Base-by-base conservation (phyloP, 2,329 filamentous ascomycete species). In the Metarhizium anisopliae region DNA sequence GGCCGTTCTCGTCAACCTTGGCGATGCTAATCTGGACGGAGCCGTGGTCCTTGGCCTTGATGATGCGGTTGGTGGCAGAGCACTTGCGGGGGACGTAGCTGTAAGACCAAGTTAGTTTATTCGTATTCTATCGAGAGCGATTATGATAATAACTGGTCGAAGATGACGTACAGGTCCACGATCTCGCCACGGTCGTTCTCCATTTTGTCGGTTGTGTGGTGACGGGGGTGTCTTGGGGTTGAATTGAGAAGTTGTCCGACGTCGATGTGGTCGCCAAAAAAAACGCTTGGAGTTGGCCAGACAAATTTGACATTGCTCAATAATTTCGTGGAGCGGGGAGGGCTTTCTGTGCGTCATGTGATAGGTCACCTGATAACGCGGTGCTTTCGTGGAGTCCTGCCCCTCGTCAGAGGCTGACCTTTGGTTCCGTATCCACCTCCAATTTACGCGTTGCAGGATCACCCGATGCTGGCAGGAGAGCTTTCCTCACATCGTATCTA, bases 171-270 rank as follows among this genome's bases (percentile, higher is more conserved):
- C 90, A 96, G 91, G 82, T 97, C 93, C 78, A 97, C 94, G 81
- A 96, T 92, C 80, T 97, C 91, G 82, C 93, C 93, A 82, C 91
- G 91, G 84, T 97, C 94, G 91, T 99, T 99, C 86, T 99, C 94
- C 94, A 97, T 99, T 80, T 84, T 92, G 73, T 71, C 77, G 72
- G 70, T 67, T 49, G 62, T 63, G 63, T 55, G 53, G 59, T 62
- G 61, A 57, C 53, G 61, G 59, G 56, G 61, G 59, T 59, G 66
- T 64, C 63, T 60, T 59, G 62, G 64, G 63, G 49, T 59, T 58
- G 57, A 45, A 58, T 45, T 52, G 55, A 55, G 50, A 43, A 35
- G 53, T 65, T 59, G 62, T 63, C 65, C 61, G 65, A 61, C 65
- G 63, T 58, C 60, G 61, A 59, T 64, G 60, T 66, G 59, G 63